A percentile compares a stretch with the other conserved stretches of the same genome.
Conservation (phyloP, 2,329 filamentous ascomycete species). For the Eurotiales sp. region DNA sequence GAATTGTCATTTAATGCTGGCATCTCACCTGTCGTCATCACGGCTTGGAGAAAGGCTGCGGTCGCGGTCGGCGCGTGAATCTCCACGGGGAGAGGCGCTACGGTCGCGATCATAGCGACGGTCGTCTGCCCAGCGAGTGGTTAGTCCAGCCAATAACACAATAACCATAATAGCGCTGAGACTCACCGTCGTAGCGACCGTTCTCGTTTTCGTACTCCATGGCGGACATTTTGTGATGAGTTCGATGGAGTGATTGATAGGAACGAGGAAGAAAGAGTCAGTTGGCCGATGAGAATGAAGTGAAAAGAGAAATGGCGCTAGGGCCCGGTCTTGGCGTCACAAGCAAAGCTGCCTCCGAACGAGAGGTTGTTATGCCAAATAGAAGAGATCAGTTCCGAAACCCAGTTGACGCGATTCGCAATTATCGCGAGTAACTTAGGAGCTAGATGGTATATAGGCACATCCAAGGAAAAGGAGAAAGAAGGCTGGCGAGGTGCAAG, state of each 20-base stretch:
- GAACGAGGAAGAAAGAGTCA: background rate
- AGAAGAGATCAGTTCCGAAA: no score
- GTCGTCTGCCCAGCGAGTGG: slow-evolving; percentile 45
- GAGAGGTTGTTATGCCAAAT: background rate
- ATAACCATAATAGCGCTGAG: slow-evolving; percentile 4
- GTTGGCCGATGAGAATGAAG: slow-evolving; percentile 3
- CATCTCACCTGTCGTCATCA: slow-evolving; percentile 46
- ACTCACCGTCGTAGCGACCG: slow-evolving; percentile 63
- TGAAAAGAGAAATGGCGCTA: slow-evolving; percentile 11
- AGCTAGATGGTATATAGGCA: no score
- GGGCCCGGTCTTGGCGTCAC: slow-evolving; percentile 11
- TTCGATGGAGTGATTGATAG: slow-evolving; percentile 10
- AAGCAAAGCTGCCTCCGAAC: background rate
- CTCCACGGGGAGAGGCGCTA: slow-evolving; percentile 62
- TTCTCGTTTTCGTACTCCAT: slow-evolving; percentile 66
- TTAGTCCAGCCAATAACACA: background rate
- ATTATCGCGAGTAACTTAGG: no score
- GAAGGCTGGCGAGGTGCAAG: background rate
- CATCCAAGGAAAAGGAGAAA: background rate
- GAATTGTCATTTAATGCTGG: background rate
- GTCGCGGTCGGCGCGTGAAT: slow-evolving; percentile 51
- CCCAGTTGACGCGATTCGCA: no score
- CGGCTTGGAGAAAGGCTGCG: slow-evolving; percentile 64
- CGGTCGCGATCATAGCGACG: slow-evolving; percentile 63
- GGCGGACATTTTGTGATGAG: slow-evolving; percentile 35